These are phyloP conservation scores for Penicillium sp. DNA, from an alignment of 2,329 filamentous ascomycete genomes.

Conservation along the genomic window DNA sequence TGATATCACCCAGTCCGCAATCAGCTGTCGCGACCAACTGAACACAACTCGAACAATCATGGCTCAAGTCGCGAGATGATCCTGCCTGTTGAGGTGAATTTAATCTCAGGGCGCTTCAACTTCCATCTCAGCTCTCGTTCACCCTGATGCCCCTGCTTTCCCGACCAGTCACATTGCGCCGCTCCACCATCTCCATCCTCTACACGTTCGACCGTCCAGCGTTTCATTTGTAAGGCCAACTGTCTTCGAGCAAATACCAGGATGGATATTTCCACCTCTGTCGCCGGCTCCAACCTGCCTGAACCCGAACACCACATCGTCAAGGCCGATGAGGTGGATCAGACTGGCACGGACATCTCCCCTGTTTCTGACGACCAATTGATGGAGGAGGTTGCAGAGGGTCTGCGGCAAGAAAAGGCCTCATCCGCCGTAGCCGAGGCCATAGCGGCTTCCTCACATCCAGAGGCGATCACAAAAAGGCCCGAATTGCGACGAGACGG, in stretches of 20 bases:
- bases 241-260: slow-evolving; percentile 10
- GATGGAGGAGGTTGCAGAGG: slow-evolving; percentile 49
- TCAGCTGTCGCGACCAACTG: neutral
- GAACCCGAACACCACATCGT: slow-evolving; percentile 52
- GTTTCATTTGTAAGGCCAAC: slow-evolving; percentile 5
- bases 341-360: slow-evolving; percentile 54
- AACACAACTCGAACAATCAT: slow-evolving; percentile 5
- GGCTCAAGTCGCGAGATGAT: slow-evolving; percentile 15
- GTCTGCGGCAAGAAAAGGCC: slow-evolving; percentile 44
- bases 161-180: slow-evolving; percentile 9
- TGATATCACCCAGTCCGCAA: slow-evolving; percentile 17
- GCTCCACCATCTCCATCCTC: neutral
- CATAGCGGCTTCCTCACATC: slow-evolving; percentile 23
- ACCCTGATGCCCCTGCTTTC: slow-evolving; percentile 15
- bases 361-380: slow-evolving; percentile 53
- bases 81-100: slow-evolving; percentile 1
- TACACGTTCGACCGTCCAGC: slow-evolving; percentile 17
- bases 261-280: slow-evolving; percentile 38
- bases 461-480: slow-evolving; percentile 33
- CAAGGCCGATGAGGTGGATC: slow-evolving; percentile 58
- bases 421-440: slow-evolving; percentile 25
- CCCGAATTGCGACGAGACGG: slow-evolving; percentile 47
- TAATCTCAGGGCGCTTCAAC: neutral
- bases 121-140: neutral
- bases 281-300: slow-evolving; percentile 33